Evolutionary conservation across 192 early-diverging fungal genomes (phyloP).

Genomic region (Dispira parvispora): DNA sequence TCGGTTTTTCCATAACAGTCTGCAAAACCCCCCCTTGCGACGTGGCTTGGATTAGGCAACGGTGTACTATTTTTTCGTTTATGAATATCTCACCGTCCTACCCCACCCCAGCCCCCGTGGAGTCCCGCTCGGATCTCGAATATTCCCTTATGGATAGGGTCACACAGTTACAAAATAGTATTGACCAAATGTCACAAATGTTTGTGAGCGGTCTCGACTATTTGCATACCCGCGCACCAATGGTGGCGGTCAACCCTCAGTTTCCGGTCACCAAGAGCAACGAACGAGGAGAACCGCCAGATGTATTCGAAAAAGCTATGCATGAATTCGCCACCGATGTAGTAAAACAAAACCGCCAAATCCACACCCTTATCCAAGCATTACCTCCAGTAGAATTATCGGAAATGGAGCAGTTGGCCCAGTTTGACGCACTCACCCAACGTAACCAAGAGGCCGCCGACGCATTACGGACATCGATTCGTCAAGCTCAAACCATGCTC

Average conservation of each 20-base stretch:
- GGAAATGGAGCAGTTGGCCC: not conserved
- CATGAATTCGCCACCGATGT: constrained; percentile 4
- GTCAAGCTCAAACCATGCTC: not conserved
- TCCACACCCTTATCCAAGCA: constrained; percentile 4
- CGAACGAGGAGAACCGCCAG: not conserved
- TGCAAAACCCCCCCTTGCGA: too few species aligned
- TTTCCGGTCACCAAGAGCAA: constrained; percentile 5
- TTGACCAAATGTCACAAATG: constrained; percentile 11
- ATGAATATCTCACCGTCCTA: not conserved
- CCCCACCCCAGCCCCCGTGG: not conserved
- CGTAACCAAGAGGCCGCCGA: not conserved
- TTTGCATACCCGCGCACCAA: constrained; percentile 4
- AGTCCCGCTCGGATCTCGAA: constrained; percentile 1
- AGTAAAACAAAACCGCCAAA: not conserved
- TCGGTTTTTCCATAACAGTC: too few species aligned
- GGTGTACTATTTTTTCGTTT: not conserved
- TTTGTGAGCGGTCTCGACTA: constrained; percentile 8
- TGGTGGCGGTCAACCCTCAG: not conserved
- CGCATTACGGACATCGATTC: not conserved
- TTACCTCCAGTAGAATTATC: not conserved
- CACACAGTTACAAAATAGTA: constrained; percentile 4
- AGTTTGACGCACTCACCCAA: not conserved
- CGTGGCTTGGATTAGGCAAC: too few species aligned
- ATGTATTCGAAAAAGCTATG: not conserved
- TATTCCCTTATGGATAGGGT: constrained; percentile 11